These are phyloP conservation scores for Acanthamoeba royreba DNA, from an alignment of 208 protist species.

Conservation along the genomic window DNA sequence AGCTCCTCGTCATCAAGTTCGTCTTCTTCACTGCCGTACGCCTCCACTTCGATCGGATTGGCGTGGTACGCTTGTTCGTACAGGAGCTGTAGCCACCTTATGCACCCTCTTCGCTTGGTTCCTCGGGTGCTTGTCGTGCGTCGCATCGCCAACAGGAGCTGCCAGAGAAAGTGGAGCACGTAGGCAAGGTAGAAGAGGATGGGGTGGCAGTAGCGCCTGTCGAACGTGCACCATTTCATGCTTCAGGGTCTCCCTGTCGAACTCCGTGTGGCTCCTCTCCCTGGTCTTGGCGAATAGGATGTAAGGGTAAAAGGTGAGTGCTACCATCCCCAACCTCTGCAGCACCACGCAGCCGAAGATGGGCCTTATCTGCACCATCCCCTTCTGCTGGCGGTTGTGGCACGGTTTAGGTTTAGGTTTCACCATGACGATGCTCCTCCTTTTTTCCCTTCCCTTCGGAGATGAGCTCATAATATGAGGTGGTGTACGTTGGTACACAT, in stretches of 20 bases:
- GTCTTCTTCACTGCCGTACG: background rate
- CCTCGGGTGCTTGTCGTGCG: background rate
- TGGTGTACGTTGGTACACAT: too few relatives aligned
- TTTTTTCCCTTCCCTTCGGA: too few relatives aligned
- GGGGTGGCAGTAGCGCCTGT: background rate
- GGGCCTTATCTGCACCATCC: too few relatives aligned
- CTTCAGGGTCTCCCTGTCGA: background rate
- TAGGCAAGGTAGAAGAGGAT: background rate
- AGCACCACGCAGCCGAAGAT: background rate
- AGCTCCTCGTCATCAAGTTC: background rate
- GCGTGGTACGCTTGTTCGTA: background rate
- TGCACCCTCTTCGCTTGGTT: background rate
- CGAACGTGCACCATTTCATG: slow-evolving; percentile 14
- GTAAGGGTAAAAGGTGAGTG: background rate
- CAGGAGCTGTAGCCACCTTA: background rate
- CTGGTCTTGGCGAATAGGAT: background rate
- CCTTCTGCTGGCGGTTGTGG: too few relatives aligned
- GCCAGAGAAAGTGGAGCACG: background rate
- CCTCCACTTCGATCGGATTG: background rate
- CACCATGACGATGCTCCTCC: too few relatives aligned
- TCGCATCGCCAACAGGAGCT: background rate
- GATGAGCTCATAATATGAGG: too few relatives aligned
- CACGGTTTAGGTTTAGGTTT: too few relatives aligned
- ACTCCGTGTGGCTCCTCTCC: background rate
- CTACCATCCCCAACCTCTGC: background rate